These are phyloP conservation scores for Cyclotella distinguenda DNA, from an alignment of 108 stramenopile genomes.

Conservation along the genomic window DNA sequence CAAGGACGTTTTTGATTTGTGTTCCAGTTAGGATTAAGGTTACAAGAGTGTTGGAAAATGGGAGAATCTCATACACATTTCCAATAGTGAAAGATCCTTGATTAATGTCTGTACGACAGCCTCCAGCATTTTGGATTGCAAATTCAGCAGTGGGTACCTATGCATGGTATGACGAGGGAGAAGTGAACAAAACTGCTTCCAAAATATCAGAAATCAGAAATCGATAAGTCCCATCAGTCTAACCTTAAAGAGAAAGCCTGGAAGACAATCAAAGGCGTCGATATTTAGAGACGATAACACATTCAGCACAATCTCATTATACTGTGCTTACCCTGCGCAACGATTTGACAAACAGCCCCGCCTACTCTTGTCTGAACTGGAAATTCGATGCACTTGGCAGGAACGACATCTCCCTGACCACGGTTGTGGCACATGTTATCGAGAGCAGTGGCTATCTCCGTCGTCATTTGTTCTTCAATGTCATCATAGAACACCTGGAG, in stretches of 20 bases:
- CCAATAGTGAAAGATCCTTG: slow-evolving; percentile 11
- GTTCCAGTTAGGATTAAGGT: slow-evolving; percentile 43
- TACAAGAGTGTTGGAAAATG: slow-evolving; percentile 40
- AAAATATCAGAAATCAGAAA: too few relatives aligned
- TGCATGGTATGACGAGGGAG: too few relatives aligned
- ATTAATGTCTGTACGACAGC: slow-evolving; percentile 36
- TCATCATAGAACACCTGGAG: slow-evolving; percentile 13
- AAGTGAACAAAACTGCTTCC: too few relatives aligned
- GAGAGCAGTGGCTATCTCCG: slow-evolving; percentile 17
- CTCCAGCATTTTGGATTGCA: slow-evolving; percentile 51
- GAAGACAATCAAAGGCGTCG: neutral
- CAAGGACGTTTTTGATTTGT: slow-evolving; percentile 40
- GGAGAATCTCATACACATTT: slow-evolving; percentile 37
- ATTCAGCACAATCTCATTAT: neutral
- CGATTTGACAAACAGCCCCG: slow-evolving; percentile 48
- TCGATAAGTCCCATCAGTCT: too few relatives aligned
- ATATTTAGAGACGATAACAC: neutral
- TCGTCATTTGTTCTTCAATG: slow-evolving; percentile 6
- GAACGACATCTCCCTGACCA: slow-evolving; percentile 14
- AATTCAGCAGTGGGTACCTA: slow-evolving; percentile 45
- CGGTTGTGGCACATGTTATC: slow-evolving; percentile 32
- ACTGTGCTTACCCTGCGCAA: slow-evolving; percentile 33
- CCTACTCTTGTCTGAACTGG: slow-evolving; percentile 22
- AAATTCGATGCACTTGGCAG: slow-evolving; percentile 2
- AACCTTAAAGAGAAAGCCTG: slow-evolving; percentile 34